phyloP scores from a whole-genome alignment of 345 rosid species.

The Bruguiera sexangula region DNA sequence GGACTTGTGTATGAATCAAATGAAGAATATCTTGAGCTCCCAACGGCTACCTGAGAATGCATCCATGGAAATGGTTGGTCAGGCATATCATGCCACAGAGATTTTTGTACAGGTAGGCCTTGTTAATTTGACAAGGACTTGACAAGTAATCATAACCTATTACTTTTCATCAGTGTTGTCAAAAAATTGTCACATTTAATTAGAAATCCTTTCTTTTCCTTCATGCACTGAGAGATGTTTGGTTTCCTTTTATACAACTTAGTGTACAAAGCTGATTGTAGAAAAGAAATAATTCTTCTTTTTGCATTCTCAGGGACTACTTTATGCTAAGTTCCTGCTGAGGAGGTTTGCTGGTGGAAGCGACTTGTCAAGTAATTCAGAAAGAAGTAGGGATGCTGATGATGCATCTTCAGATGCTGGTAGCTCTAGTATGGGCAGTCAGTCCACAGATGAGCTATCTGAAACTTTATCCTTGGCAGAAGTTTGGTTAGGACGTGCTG shows the following conservation, averaged over 20 bases:
- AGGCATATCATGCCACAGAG: conserved; percentile 89
- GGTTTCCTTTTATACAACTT: neutral
- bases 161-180: conserved; percentile 5
- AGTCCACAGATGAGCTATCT: conserved; percentile 71
- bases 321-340: conserved; percentile 74
- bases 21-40: conserved; percentile 76
- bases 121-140: neutral
- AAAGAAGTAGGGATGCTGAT: conserved; percentile 73
- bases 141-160: conserved; percentile 1
- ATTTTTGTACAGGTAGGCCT: conserved; percentile 77
- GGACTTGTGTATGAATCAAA: conserved; percentile 76
- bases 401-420: conserved; percentile 92
- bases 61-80: conserved; percentile 86
- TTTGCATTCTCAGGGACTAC: conserved; percentile 61
- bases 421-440: conserved; percentile 84
- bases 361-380: conserved; percentile 53
- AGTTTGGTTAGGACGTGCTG: conserved; percentile 86
- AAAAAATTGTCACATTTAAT: neutral
- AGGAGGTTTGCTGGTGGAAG: conserved; percentile 66
- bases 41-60: conserved; percentile 81
- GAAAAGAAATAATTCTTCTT: neutral
- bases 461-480: conserved; percentile 67
- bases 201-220: too few species aligned
- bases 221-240: neutral
- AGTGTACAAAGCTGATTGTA: neutral